Percentiles rank a stretch among this genome's conserved stretches.
Conservation (phyloP, 1,284 basidiomycete genomes). For the Stygiomarasmius scandens region DNA sequence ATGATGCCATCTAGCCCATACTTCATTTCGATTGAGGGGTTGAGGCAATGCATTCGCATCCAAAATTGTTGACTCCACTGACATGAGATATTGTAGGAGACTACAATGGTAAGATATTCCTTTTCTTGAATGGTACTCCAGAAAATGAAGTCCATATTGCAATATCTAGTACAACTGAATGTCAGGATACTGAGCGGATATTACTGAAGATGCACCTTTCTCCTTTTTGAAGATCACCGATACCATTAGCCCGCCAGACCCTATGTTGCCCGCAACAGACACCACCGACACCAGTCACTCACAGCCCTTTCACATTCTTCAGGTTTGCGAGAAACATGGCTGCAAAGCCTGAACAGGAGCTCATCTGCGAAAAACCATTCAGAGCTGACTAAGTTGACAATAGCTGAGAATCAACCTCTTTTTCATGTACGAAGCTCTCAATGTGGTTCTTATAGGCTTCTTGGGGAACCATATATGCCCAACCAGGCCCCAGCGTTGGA, state of each 20-base stretch:
- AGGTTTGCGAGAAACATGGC: constrained; percentile 21
- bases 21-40: constrained; percentile 3
- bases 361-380: too few relatives aligned
- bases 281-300: constrained; percentile 18
- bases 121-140: constrained; percentile 1
- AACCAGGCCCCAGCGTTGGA: too few relatives aligned
- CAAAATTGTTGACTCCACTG: constrained; percentile 15
- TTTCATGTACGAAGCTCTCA: too few relatives aligned
- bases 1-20: background rate
- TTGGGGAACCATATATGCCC: too few relatives aligned
- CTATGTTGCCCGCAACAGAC: constrained; percentile 21
- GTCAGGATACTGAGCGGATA: background rate
- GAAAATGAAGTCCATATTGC: constrained; percentile 22
- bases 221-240: constrained; percentile 24
- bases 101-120: background rate
- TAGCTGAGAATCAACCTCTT: too few relatives aligned
- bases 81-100: constrained; percentile 19
- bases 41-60: constrained; percentile 4
- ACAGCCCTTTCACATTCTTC: constrained; percentile 20
- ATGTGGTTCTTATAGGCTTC: too few relatives aligned
- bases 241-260: constrained; percentile 19
- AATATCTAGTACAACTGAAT: constrained; percentile 6
- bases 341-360: constrained; percentile 22
- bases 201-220: constrained; percentile 10
- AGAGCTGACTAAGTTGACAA: too few relatives aligned